phyloP scores from a whole-genome alignment of 2,329 filamentous ascomycete species.

The Aspergillus udagawae region DNA sequence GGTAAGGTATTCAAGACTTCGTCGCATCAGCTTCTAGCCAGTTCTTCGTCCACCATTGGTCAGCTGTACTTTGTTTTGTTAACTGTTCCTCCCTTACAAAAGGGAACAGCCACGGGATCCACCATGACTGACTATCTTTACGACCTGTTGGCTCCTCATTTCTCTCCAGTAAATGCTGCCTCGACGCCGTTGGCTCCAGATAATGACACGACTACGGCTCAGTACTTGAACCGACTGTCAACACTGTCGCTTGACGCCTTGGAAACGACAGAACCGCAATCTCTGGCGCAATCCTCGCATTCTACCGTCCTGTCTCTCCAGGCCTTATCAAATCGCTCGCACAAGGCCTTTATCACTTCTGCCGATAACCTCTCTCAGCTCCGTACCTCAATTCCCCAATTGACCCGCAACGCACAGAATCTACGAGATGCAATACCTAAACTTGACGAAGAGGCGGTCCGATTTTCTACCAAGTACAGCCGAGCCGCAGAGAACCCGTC shows the following conservation, averaged over 20 bases:
- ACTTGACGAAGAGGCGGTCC: slow-evolving; percentile 72
- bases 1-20: background rate
- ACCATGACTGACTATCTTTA: slow-evolving; percentile 69
- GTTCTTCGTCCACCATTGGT: background rate
- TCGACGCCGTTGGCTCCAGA: slow-evolving; percentile 4
- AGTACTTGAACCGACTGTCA: slow-evolving; percentile 74
- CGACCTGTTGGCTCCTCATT: slow-evolving; percentile 65
- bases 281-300: slow-evolving; percentile 75
- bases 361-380: slow-evolving; percentile 73
- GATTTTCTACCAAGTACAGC: slow-evolving; percentile 79
- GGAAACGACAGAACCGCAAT: slow-evolving; percentile 69
- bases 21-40: slow-evolving; percentile 6
- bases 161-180: slow-evolving; percentile 40
- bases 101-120: slow-evolving; percentile 5
- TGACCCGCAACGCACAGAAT: slow-evolving; percentile 62
- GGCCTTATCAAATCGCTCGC: slow-evolving; percentile 80
- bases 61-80: slow-evolving; percentile 8
- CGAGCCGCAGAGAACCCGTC: slow-evolving; percentile 66
- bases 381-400: slow-evolving; percentile 63
- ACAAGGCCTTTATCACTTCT: slow-evolving; percentile 78
- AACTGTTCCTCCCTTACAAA: slow-evolving; percentile 8
- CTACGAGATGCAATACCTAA: slow-evolving; percentile 70
- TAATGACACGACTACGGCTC: slow-evolving; percentile 33
- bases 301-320: slow-evolving; percentile 80
- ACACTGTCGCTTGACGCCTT: slow-evolving; percentile 72